A percentile compares a stretch with the other conserved stretches of the same genome.
Conservation (phyloP, 352 stramenopile species). For the Phytophthora aleatoria region DNA sequence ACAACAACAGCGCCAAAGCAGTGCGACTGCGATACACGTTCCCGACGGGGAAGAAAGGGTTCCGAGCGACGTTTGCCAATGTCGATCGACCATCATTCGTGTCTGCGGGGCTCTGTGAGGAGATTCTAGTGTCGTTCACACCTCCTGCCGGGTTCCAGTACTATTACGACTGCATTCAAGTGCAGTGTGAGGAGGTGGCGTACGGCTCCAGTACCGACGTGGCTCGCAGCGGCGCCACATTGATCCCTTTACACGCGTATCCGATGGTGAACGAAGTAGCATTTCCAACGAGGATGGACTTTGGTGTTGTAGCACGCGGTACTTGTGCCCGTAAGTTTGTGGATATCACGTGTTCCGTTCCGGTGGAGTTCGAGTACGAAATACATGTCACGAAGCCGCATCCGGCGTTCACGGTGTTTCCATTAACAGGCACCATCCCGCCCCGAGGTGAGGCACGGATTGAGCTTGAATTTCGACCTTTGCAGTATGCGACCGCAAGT, state of each 20-base stretch:
- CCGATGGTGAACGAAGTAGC: conserved; percentile 79
- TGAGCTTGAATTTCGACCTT: conserved; percentile 77
- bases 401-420: conserved; percentile 79
- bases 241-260: conserved; percentile 89
- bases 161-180: conserved; percentile 89
- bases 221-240: conserved; percentile 40
- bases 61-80: conserved; percentile 55
- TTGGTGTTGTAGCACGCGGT: conserved; percentile 70
- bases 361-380: conserved; percentile 90
- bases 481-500: conserved; percentile 63
- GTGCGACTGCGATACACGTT: conserved; percentile 76
- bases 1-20: conserved; percentile 79
- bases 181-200: conserved; percentile 73
- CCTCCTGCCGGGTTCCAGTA: conserved; percentile 78
- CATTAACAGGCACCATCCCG: conserved; percentile 69
- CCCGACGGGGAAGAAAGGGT: conserved; percentile 45
- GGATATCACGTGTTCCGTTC: conserved; percentile 74
- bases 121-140: conserved; percentile 78
- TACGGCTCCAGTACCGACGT: conserved; percentile 62
- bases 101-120: conserved; percentile 74
- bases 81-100: conserved; percentile 64
- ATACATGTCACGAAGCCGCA: conserved; percentile 68
- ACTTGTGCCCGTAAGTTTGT: conserved; percentile 45
- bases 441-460: conserved; percentile 67
- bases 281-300: conserved; percentile 84